Base-by-base conservation (phyloP, 2,329 filamentous ascomycete genomes). In the Madurella mycetomatis region DNA sequence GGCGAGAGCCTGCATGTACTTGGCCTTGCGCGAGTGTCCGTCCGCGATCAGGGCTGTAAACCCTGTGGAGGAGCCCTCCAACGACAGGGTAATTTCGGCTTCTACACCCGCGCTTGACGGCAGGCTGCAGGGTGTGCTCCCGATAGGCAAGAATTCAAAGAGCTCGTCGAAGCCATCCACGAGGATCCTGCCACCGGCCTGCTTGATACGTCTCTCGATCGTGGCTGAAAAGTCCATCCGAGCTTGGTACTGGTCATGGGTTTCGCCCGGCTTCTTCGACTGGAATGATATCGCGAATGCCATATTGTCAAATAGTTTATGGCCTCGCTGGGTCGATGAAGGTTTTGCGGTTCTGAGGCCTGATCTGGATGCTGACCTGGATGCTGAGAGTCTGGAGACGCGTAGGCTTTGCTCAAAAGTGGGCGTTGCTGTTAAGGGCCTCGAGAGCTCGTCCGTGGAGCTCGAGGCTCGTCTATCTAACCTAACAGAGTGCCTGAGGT, bases 1-100 rank as follows among this genome's bases (percentile, higher is more conserved):
- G 0, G 94, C 92, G 2, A 99, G 80, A 0, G 94, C 94, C 72
- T 97, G 92, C 78, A 97, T 88, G 69, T 94, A 96, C 68, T 97
- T 99, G 47, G 85, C 82, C 59, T 90, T 91, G 45, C 92, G 84
- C 7, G 88, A 94, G 68, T 96, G 88, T 4, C 83, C 82, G 65
- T 97, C 90, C 0, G 92, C 87, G 56, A 99, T 88, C 13, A 97
- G 74, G 4, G 90, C 92, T 0, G 88, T 84, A 66, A 99, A 97
- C 0, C 89, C 86, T 1, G 85, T 74, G 1, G 78, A 72, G 37
- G 73, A 65, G 18, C 80, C 80, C 18, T 74, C 69, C 11, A 74
- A 60, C 1, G 74, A 82, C 0, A 95, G 76, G 1, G 69, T 73
- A 16, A 94, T 71, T 2, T 70, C 65, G 1, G 57, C 53, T 16